These are phyloP conservation scores for Davidsoniella virescens DNA, from an alignment of 2,329 filamentous ascomycete species.

Conservation along the genomic window DNA sequence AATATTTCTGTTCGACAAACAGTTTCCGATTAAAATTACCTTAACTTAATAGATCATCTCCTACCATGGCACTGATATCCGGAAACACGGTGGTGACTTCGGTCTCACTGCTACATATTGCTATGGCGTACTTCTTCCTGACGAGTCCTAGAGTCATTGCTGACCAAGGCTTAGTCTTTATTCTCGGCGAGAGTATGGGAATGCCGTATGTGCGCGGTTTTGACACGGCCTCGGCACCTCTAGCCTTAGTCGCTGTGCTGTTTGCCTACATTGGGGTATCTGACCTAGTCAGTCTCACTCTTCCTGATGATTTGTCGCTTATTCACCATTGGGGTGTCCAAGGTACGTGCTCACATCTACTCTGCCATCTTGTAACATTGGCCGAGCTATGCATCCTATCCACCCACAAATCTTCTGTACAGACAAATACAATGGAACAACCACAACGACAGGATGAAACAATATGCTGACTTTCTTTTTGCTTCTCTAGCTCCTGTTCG, in stretches of 20 bases:
- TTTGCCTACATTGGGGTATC: slow-evolving; percentile 43
- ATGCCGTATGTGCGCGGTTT: slow-evolving; percentile 55
- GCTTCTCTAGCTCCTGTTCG: slow-evolving; percentile 41
- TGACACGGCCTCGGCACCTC: slow-evolving; percentile 49
- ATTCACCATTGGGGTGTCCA: slow-evolving; percentile 51
- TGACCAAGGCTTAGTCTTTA: slow-evolving; percentile 64
- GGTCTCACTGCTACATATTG: slow-evolving; percentile 70
- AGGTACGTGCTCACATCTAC: slow-evolving; percentile 29
- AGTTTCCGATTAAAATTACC: no score
- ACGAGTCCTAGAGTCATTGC: slow-evolving; percentile 54
- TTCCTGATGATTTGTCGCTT: slow-evolving; percentile 49
- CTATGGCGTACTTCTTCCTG: slow-evolving; percentile 70
- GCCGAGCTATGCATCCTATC: not conserved
- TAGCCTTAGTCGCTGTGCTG: slow-evolving; percentile 56
- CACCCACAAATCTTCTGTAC: not conserved
- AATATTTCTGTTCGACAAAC: no score
- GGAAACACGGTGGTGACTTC: slow-evolving; percentile 66
- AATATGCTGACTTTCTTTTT: not conserved
- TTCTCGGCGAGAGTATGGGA: slow-evolving; percentile 70
- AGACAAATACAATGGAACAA: slow-evolving; percentile 6
- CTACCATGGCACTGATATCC: slow-evolving; percentile 62
- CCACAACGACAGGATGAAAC: no score
- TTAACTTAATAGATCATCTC: not conserved
- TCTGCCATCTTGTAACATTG: slow-evolving; percentile 1
- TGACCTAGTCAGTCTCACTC: slow-evolving; percentile 49